Percentiles rank a stretch among this genome's conserved stretches.
These are phyloP conservation scores for Colletotrichum abscissum DNA, from an alignment of 2,329 filamentous ascomycete species.

Conservation along the genomic window DNA sequence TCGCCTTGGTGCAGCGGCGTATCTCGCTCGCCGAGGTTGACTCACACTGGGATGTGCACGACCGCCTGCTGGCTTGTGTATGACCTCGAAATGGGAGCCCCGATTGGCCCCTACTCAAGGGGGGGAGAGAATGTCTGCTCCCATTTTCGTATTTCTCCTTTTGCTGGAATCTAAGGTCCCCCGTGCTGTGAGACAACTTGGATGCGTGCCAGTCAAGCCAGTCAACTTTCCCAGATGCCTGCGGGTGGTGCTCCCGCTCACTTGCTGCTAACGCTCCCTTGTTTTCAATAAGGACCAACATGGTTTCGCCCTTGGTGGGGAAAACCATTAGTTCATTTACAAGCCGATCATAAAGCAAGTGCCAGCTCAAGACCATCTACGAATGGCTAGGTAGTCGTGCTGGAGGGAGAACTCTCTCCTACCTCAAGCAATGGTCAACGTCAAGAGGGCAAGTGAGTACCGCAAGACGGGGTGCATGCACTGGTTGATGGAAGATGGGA, in stretches of 20 bases:
- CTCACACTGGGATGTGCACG: not conserved
- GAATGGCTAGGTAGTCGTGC: no score
- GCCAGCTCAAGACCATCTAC: not conserved
- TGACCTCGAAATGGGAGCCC: not conserved
- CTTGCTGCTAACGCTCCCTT: not conserved
- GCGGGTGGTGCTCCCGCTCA: not conserved
- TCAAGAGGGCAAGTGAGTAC: not conserved
- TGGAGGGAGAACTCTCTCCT: not conserved
- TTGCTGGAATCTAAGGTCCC: not conserved
- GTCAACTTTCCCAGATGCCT: not conserved
- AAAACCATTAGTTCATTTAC: not conserved
- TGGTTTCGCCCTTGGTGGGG: not conserved
- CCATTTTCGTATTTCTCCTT: not conserved
- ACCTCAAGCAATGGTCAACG: not conserved
- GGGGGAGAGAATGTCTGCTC: constrained; percentile 6
- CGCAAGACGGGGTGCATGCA: not conserved
- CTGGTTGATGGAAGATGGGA: not conserved
- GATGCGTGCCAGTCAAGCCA: not conserved
- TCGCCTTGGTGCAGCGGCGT: not conserved
- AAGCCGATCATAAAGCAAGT: not conserved
- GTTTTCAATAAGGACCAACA: not conserved
- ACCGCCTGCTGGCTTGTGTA: not conserved
- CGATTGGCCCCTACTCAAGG: constrained; percentile 14
- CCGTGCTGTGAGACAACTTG: not conserved
- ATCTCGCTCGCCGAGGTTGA: not conserved